Base-by-base conservation (phyloP, 2,329 filamentous ascomycete genomes). In the Plectosphaerella sp. region DNA sequence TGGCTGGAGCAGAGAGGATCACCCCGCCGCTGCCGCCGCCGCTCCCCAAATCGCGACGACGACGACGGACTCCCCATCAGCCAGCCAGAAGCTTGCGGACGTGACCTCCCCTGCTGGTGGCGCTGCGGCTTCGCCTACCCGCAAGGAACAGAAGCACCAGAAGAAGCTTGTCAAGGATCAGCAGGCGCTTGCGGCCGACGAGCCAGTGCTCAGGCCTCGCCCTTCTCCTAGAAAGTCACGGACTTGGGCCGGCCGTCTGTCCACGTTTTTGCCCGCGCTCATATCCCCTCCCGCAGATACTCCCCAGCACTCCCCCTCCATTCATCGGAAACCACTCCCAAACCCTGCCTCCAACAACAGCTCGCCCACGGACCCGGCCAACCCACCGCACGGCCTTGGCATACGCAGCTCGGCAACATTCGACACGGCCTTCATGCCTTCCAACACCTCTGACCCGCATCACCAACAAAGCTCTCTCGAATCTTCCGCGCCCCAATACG, bases 211-310 rank as follows among this genome's bases (percentile, higher is more conserved):
- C 48, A 47, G 33, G 51, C 52, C 53, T 10, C 46, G 46, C 33
- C 49, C 54, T 16, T 47, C 51, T 41, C 49, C 47, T 18, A 65
- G 61, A 58, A 70, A 66, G 58, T 64, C 70, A 33, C 64, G 60
- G 50, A 66, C 61, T 39, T 73, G 69, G 71, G 59, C 63, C 52
- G 59, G 63, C 47, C 68, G 70, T 53, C 54, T 70, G 43, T 70
- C 68, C 42, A 63, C 66, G 18, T 59, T 71, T 42, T 59, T 71
- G 46, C 71, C 69, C 47, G 64, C 67, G 58, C 70, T 74, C 64
- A 72, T 67, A 46, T 50, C 65, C 52, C 62, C 64, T 42, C 56
- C 62, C 48, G 53, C 62, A 64, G 69, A 70, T 56, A 22, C 22
- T 22, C 51, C 61, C 35, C 57, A 58, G 50, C 51, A 58, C 43